Evolutionary conservation across 108 stramenopile species (phyloP).

Genomic region (Cyclotella cryptica): DNA sequence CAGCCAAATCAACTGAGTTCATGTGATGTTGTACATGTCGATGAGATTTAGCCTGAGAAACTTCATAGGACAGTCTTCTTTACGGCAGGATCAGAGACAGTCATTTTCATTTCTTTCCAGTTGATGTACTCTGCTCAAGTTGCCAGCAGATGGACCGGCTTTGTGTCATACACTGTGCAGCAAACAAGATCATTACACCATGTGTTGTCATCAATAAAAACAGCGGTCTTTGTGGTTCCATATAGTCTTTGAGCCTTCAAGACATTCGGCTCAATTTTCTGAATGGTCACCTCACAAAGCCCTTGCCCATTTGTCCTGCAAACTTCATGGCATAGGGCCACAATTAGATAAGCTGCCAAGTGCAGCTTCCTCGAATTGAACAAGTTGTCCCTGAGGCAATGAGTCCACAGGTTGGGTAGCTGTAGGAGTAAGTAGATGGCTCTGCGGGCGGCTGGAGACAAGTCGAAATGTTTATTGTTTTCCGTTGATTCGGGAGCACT

Average conservation of each 20-base stretch:
- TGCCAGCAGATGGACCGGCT: constrained; percentile 47
- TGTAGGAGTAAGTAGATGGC: too few relatives aligned
- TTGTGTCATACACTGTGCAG: constrained; percentile 41
- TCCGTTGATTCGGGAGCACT: constrained; percentile 29
- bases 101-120: constrained; percentile 44
- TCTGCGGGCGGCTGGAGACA: too few relatives aligned
- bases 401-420: constrained; percentile 25
- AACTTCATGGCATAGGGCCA: constrained; percentile 40
- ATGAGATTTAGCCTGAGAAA: constrained; percentile 22
- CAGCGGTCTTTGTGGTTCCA: constrained; percentile 24
- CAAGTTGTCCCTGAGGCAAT: constrained; percentile 60
- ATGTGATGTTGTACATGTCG: constrained; percentile 50
- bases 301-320: too few relatives aligned
- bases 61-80: constrained; percentile 9
- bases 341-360: constrained; percentile 62
- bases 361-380: constrained; percentile 55
- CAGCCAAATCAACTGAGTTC: constrained; percentile 49
- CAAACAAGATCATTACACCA: constrained; percentile 27
- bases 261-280: constrained; percentile 10
- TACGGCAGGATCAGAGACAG: constrained; percentile 28
- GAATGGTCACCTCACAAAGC: background rate
- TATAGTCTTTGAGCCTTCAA: background rate
- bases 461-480: constrained; percentile 52
- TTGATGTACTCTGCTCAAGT: constrained; percentile 26
- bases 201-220: background rate